Base-by-base conservation (phyloP, 1,284 basidiomycete genomes). In the Rhodotorula sp. region DNA sequence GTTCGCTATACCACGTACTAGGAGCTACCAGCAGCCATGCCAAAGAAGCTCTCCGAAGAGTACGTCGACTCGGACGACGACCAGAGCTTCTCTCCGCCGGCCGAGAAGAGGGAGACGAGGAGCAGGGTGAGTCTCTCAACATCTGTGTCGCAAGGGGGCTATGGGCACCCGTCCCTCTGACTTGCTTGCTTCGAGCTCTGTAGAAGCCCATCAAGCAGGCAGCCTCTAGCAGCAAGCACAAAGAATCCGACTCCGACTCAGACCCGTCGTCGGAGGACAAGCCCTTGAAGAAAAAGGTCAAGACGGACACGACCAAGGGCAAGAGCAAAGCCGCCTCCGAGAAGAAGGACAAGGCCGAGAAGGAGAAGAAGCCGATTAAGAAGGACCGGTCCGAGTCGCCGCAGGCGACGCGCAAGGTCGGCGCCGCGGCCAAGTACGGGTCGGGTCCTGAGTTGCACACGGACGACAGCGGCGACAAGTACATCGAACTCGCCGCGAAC, bases 11-110 rank as follows among this genome's bases (percentile, higher is more conserved):
- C 49, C 10, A 8, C 38, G 38, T 19, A 19, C 49, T 23, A 50
- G 14, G n/a, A n/a, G 28, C 21, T 15, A 10, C 14, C n/a, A 18
- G 49, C 28, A 8, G 23, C 14, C 2, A 64, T 64, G 67, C 38
- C 57, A 15, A 60, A 60, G 48, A 61, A n/a, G 5, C 62, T 63
- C 50, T 60, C 56, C 6, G 28, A 59, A 28, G 57, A 63, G 19
- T 48, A n/a, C n/a, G 65, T 68, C 31, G 67, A 68, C 31, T 68
- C 64, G n/a, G 67, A 63, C 28, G 70, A 68, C 67, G 70, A 68
- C 63, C 31, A 43, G 21, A 59, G 52, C 26, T 56, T 54, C 43
- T 28, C 52, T 28, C 38, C 43, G 38, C 38, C 38, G 10, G 52
- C 43, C n/a, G 23, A 43, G n/a, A 14, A 15, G 8, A n/a, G 28